These are phyloP conservation scores for Neurospora hispaniola DNA, from an alignment of 495 filamentous ascomycete genomes.

Conservation along the genomic window DNA sequence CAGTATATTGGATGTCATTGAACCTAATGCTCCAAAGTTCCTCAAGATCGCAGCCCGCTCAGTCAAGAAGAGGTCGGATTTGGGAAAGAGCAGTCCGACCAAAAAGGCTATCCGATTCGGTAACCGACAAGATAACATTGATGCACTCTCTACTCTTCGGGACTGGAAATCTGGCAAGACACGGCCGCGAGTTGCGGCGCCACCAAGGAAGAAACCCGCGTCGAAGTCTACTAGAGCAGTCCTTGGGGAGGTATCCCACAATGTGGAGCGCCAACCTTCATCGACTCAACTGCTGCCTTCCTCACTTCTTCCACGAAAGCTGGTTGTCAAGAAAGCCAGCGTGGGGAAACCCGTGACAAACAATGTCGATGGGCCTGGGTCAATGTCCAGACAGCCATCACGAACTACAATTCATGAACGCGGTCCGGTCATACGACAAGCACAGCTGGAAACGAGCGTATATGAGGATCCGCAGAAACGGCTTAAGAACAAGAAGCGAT, in stretches of 20 bases:
- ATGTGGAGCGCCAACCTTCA: slow-evolving; percentile 10
- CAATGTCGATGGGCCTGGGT: not conserved
- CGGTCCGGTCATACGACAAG: slow-evolving; percentile 19
- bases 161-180: slow-evolving; percentile 72
- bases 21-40: slow-evolving; percentile 54
- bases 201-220: slow-evolving; percentile 12
- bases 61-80: slow-evolving; percentile 48
- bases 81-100: slow-evolving; percentile 64
- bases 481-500: slow-evolving; percentile 33
- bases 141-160: slow-evolving; percentile 54
- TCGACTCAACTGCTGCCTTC: not conserved
- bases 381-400: not conserved
- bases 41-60: slow-evolving; percentile 66
- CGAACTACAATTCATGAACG: slow-evolving; percentile 4
- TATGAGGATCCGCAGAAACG: slow-evolving; percentile 15
- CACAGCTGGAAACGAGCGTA: slow-evolving; percentile 39
- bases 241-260: slow-evolving; percentile 23
- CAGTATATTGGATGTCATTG: slow-evolving; percentile 63
- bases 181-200: slow-evolving; percentile 28
- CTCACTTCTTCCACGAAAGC: slow-evolving; percentile 14
- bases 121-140: slow-evolving; percentile 61
- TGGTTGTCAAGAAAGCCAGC: slow-evolving; percentile 8
- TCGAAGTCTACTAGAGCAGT: slow-evolving; percentile 10
- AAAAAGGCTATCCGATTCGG: slow-evolving; percentile 64
- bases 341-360: slow-evolving; percentile 1